Percentiles rank a stretch among this genome's conserved stretches.
These are phyloP conservation scores for Calvatia gigantea DNA, from an alignment of 768 basidiomycete species.

Conservation along the genomic window DNA sequence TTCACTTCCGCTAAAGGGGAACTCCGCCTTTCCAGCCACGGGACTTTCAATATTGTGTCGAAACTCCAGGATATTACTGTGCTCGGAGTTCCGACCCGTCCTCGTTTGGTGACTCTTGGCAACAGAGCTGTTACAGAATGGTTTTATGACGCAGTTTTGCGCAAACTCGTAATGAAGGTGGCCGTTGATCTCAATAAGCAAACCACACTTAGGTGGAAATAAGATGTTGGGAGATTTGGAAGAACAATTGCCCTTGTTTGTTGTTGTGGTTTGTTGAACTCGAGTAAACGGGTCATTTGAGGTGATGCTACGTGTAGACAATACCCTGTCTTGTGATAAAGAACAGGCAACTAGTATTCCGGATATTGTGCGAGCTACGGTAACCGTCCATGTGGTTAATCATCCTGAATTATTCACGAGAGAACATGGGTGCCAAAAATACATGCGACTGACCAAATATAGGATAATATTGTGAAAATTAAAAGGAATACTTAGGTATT, in stretches of 20 bases:
- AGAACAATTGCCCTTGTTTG: neutral
- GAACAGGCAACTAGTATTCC: no score
- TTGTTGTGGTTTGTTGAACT: no score
- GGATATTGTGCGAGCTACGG: no score
- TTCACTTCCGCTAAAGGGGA: constrained; percentile 34
- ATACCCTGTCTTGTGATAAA: no score
- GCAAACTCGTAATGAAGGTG: constrained; percentile 39
- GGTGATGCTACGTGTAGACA: no score
- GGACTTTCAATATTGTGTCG: constrained; percentile 42
- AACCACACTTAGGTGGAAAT: neutral
- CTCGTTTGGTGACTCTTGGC: constrained; percentile 36
- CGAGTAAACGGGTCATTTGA: no score
- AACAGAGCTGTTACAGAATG: constrained; percentile 31
- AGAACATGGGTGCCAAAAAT: neutral
- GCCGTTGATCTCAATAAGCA: constrained; percentile 39
- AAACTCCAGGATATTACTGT: constrained; percentile 51
- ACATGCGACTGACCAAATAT: constrained; percentile 6
- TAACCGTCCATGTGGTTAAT: neutral
- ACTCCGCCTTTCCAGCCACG: constrained; percentile 35
- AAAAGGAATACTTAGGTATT: neutral
- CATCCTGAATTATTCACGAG: neutral
- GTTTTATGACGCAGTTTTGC: constrained; percentile 34
- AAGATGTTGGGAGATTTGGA: neutral
- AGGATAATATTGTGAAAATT: neutral
- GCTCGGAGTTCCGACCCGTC: constrained; percentile 47